phyloP scores from a whole-genome alignment of 2,329 filamentous ascomycete species.

The Clonostachys solani region DNA sequence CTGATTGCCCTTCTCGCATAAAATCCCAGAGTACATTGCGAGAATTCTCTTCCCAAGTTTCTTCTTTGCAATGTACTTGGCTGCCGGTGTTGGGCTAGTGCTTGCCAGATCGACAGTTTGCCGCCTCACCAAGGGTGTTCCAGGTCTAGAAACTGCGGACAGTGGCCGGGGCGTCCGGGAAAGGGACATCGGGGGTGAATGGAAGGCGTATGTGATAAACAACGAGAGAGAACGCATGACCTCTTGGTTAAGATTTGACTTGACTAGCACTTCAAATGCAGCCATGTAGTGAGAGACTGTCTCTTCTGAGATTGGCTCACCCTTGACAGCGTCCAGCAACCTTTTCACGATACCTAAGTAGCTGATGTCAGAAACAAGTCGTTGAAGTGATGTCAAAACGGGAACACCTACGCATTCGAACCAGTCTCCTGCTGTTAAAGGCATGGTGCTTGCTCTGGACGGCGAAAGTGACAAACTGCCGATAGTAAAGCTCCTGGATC shows the following conservation, averaged over 20 bases:
- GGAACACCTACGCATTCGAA: constrained; percentile 74
- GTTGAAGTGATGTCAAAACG: not conserved
- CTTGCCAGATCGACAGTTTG: constrained; percentile 27
- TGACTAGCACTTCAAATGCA: constrained; percentile 75
- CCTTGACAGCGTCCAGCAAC: constrained; percentile 85
- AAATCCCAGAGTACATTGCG: constrained; percentile 69
- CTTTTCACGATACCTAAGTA: constrained; percentile 78
- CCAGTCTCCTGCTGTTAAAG: constrained; percentile 84
- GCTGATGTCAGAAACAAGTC: constrained; percentile 5
- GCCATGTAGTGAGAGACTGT: constrained; percentile 72
- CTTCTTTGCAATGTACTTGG: constrained; percentile 52
- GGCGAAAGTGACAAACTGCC: constrained; percentile 84
- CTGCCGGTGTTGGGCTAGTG: constrained; percentile 17
- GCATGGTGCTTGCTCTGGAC: constrained; percentile 87
- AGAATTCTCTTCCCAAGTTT: constrained; percentile 73
- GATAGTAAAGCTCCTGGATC: constrained; percentile 87
- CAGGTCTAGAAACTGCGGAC: constrained; percentile 30
- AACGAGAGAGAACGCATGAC: constrained; percentile 82
- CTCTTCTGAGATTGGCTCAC: constrained; percentile 69
- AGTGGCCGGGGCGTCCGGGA: constrained; percentile 46
- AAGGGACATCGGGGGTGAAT: constrained; percentile 46
- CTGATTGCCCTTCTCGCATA: constrained; percentile 69
- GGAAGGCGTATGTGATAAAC: constrained; percentile 89
- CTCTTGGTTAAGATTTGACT: constrained; percentile 77
- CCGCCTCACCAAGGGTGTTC: constrained; percentile 31